Evolutionary conservation across 768 basidiomycete species (phyloP).

Genomic region (Rhodosporidiobolus sp.): DNA sequence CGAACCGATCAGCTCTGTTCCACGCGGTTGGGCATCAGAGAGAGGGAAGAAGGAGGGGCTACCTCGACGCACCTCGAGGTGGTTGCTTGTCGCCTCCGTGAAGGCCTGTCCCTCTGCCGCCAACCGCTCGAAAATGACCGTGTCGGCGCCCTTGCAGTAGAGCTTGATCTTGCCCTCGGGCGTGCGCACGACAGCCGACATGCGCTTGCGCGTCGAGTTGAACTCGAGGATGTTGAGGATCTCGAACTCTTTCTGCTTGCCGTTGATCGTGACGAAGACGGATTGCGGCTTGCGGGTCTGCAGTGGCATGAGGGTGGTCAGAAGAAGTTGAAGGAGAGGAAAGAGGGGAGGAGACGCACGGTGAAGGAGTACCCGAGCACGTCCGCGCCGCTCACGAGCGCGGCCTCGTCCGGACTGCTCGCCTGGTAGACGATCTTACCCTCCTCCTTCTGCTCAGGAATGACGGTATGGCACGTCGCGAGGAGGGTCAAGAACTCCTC

Average conservation of each 20-base stretch:
- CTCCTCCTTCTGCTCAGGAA: slow-evolving; percentile 77
- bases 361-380: slow-evolving; percentile 88
- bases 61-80: slow-evolving; percentile 70
- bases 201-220: slow-evolving; percentile 94
- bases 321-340: background rate
- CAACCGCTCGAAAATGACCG: slow-evolving; percentile 91
- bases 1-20: background rate
- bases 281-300: slow-evolving; percentile 95
- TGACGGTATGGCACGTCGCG: slow-evolving; percentile 96
- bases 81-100: slow-evolving; percentile 77
- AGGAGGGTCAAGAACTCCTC: slow-evolving; percentile 75
- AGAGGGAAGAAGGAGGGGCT: background rate
- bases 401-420: slow-evolving; percentile 96
- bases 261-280: slow-evolving; percentile 78
- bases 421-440: slow-evolving; percentile 94
- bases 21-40: no score
- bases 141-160: slow-evolving; percentile 96
- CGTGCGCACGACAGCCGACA: slow-evolving; percentile 88
- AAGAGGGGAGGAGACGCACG: slow-evolving; percentile 56
- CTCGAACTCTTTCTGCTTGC: slow-evolving; percentile 72
- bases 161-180: slow-evolving; percentile 89
- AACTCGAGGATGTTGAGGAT: slow-evolving; percentile 97
- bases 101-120: slow-evolving; percentile 66
- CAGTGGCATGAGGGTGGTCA: background rate
- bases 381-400: slow-evolving; percentile 90